These are phyloP conservation scores for Candida pseudoglaebosa DNA, from an alignment of 805 yeast genomes.

Conservation along the genomic window DNA sequence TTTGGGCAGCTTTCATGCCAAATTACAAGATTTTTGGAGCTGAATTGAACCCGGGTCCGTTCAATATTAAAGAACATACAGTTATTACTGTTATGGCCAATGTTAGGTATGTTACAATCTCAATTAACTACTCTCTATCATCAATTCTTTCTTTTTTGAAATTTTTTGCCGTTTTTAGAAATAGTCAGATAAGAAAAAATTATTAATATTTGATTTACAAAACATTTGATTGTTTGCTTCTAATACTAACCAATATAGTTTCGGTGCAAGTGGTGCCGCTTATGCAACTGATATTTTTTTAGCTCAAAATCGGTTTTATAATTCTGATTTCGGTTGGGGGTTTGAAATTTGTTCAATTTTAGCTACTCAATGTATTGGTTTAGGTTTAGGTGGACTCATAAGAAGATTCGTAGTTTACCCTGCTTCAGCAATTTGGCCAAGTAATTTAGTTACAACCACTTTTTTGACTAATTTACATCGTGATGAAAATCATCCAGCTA, in stretches of 20 bases:
- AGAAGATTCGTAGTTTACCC: conserved; percentile 60
- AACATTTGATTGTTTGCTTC: background rate
- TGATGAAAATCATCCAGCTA: conserved; percentile 47
- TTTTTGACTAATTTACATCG: conserved; percentile 51
- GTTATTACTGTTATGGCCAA: conserved; percentile 51
- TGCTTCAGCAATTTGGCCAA: conserved; percentile 69
- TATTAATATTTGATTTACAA: background rate
- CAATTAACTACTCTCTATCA: background rate
- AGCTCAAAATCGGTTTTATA: conserved; percentile 48
- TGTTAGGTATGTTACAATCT: conserved; percentile 18
- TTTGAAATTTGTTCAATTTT: conserved; percentile 46
- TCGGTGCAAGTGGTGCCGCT: conserved; percentile 44
- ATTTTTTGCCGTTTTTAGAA: no score
- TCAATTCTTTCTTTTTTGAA: background rate
- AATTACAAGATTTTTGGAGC: conserved; percentile 30
- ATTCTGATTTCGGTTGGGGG: conserved; percentile 46
- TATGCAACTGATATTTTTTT: conserved; percentile 56
- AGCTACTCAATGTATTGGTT: conserved; percentile 63
- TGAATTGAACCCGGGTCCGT: conserved; percentile 54
- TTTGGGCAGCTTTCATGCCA: conserved; percentile 39
- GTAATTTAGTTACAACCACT: conserved; percentile 56
- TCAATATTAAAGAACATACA: conserved; percentile 61
- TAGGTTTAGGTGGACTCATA: conserved; percentile 62
- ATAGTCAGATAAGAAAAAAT: no score
- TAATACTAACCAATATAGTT: conserved; percentile 10